phyloP scores from a whole-genome alignment of 2,329 filamentous ascomycete genomes.

The Colletotrichum siamense region DNA sequence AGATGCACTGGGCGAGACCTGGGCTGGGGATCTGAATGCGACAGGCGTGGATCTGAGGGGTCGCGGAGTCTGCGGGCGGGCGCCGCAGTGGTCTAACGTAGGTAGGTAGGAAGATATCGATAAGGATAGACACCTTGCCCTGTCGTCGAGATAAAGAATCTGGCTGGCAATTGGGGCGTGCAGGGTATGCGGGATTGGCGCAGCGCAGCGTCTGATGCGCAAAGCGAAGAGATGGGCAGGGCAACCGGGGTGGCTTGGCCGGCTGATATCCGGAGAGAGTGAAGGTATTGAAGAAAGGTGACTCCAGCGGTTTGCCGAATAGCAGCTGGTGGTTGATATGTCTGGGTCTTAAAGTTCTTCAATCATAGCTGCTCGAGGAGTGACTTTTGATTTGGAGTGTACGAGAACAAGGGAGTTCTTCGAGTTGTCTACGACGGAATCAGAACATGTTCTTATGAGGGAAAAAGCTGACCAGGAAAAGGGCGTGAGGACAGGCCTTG shows the following conservation, averaged over 20 bases:
- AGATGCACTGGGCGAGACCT: neutral
- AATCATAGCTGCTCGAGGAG: neutral
- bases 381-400: neutral
- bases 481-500: neutral
- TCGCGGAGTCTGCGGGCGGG: slow-evolving; percentile 6
- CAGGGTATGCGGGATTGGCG: slow-evolving; percentile 2
- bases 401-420: neutral
- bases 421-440: neutral
- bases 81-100: neutral
- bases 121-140: neutral
- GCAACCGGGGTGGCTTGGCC: neutral
- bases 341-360: neutral
- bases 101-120: neutral
- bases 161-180: neutral
- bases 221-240: neutral
- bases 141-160: slow-evolving; percentile 18
- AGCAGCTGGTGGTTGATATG: neutral
- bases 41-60: neutral
- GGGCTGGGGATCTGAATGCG: neutral
- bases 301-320: neutral
- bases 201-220: slow-evolving; percentile 6
- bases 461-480: neutral
- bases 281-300: neutral
- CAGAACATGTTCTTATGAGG: neutral
- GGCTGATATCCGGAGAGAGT: neutral